Conservation (phyloP, 805 yeast species). For the Candida ipomoeae region DNA sequence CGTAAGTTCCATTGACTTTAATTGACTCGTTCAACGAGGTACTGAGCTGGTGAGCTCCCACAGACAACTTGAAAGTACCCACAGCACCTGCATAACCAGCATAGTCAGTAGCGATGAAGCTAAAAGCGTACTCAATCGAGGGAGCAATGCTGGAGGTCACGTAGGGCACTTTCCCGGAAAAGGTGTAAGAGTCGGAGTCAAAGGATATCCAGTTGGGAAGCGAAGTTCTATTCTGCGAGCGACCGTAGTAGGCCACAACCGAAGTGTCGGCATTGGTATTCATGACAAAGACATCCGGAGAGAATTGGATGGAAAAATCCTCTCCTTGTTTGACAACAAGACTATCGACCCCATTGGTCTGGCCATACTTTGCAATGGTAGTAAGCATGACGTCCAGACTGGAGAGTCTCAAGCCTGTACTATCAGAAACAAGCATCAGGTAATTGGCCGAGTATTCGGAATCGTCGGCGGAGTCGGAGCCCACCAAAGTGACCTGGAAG, state of each 20-base stretch:
- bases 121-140: slow-evolving; percentile 62
- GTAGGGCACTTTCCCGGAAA: slow-evolving; percentile 84
- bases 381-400: slow-evolving; percentile 41
- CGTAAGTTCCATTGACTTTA: slow-evolving; percentile 63
- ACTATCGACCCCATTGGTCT: slow-evolving; percentile 72
- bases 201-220: slow-evolving; percentile 87
- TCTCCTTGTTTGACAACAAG: slow-evolving; percentile 70
- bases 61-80: slow-evolving; percentile 64
- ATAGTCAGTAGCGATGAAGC: slow-evolving; percentile 76
- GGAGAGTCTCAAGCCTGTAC: slow-evolving; percentile 50
- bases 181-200: slow-evolving; percentile 56
- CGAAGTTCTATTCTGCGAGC: slow-evolving; percentile 77
- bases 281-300: slow-evolving; percentile 51
- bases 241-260: slow-evolving; percentile 71
- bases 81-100: slow-evolving; percentile 68
- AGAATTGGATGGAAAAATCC: slow-evolving; percentile 61
- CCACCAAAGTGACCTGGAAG: slow-evolving; percentile 50
- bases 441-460: slow-evolving; percentile 44
- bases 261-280: slow-evolving; percentile 41
- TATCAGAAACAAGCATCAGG: slow-evolving; percentile 55
- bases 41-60: slow-evolving; percentile 85
- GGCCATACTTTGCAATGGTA: slow-evolving; percentile 61
- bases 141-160: slow-evolving; percentile 88
- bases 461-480: slow-evolving; percentile 58
- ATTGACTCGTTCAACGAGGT: slow-evolving; percentile 57